These are phyloP conservation scores for Extremus antarcticus DNA, from an alignment of 495 filamentous ascomycete species.

Conservation along the genomic window DNA sequence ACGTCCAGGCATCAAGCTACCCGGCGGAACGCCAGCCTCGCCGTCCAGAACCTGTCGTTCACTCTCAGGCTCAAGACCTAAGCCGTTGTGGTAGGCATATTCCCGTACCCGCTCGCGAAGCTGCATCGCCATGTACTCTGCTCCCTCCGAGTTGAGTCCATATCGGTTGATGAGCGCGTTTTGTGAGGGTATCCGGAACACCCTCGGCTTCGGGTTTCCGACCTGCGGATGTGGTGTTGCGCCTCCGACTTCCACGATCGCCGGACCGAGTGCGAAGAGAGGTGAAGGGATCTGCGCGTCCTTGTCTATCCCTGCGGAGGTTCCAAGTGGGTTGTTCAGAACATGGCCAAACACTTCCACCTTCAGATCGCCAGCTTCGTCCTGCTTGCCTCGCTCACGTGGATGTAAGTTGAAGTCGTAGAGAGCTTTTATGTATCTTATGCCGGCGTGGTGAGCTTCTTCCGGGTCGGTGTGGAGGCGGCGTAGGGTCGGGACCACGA, in stretches of 20 bases:
- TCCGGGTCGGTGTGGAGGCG: constrained; percentile 71
- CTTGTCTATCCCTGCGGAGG: constrained; percentile 90
- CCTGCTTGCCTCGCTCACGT: constrained; percentile 55
- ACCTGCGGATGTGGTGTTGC: constrained; percentile 74
- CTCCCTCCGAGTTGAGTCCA: constrained; percentile 83
- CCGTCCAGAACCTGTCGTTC: constrained; percentile 66
- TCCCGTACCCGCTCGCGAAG: constrained; percentile 66
- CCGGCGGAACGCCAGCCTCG: constrained; percentile 53
- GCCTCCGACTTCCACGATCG: constrained; percentile 83
- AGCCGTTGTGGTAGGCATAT: constrained; percentile 59
- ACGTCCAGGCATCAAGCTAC: constrained; percentile 60
- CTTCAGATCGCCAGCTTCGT: constrained; percentile 39
- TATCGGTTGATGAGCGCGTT: constrained; percentile 90
- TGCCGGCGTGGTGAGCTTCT: constrained; percentile 75
- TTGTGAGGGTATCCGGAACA: constrained; percentile 72
- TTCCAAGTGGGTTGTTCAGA: constrained; percentile 77
- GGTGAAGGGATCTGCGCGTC: constrained; percentile 75
- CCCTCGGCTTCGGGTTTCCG: constrained; percentile 76
- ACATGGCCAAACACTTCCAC: constrained; percentile 66
- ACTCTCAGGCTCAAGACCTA: constrained; percentile 49
- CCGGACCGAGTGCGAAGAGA: constrained; percentile 69
- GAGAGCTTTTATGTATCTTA: constrained; percentile 53
- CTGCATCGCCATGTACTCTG: constrained; percentile 69
- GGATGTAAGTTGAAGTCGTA: constrained; percentile 52
- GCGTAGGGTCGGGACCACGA: constrained; percentile 64